phyloP scores from a whole-genome alignment of 2,329 filamentous ascomycete species.

The Fusarium secorum region DNA sequence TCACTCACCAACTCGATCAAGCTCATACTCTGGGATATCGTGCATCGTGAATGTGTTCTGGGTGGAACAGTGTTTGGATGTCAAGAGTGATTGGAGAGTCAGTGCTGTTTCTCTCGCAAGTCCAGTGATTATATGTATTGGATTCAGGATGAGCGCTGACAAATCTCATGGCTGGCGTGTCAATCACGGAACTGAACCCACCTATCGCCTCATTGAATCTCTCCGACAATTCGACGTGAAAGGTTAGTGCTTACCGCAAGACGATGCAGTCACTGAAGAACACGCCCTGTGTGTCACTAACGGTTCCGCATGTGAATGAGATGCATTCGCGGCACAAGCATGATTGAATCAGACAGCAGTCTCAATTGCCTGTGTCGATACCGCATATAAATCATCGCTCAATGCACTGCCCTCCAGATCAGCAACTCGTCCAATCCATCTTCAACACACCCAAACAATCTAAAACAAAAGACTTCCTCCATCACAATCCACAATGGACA shows the following conservation, averaged over 20 bases:
- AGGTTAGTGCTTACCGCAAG: not conserved
- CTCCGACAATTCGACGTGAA: not conserved
- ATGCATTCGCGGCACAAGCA: accelerated
- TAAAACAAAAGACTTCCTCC: not conserved
- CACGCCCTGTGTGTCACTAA: not conserved
- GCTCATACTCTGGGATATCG: not conserved
- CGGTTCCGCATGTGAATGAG: not conserved
- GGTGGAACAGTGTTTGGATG: accelerated
- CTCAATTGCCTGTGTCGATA: no score
- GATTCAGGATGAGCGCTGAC: not conserved
- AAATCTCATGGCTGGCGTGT: not conserved
- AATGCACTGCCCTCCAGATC: accelerated
- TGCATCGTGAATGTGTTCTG: accelerated
- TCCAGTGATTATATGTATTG: not conserved
- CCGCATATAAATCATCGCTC: not conserved
- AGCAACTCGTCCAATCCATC: no score
- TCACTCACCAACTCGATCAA: not conserved
- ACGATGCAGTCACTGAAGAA: not conserved
- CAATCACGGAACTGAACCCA: not conserved
- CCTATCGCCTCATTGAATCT: not conserved
- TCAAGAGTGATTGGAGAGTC: accelerated
- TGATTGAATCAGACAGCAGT: not conserved
- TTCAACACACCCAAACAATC: not conserved
- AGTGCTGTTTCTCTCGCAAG: accelerated
- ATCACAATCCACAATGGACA: not conserved